Evolutionary conservation across 805 yeast genomes (phyloP).

Genomic region (Torulaspora quercuum): DNA sequence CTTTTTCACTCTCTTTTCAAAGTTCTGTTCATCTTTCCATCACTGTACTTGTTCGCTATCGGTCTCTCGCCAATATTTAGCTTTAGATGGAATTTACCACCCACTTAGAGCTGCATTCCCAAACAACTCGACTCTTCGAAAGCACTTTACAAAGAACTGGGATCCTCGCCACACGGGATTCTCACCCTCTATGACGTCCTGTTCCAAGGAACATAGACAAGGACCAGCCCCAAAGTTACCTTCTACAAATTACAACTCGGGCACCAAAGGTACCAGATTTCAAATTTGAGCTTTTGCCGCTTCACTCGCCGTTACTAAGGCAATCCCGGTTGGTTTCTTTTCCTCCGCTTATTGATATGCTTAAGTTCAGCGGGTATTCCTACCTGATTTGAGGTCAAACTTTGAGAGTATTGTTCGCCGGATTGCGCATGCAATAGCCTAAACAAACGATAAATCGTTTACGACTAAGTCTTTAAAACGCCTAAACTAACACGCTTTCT

Average conservation of each 20-base stretch:
- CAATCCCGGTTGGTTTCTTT: slow-evolving; percentile 46
- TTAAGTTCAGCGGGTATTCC: slow-evolving; percentile 45
- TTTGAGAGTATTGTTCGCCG: slow-evolving; percentile 20
- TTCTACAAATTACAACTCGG: slow-evolving; percentile 42
- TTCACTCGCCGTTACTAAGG: slow-evolving; percentile 45
- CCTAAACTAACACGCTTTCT: not conserved
- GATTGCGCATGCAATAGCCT: slow-evolving; percentile 1
- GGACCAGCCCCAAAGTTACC: slow-evolving; percentile 33
- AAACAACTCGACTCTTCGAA: slow-evolving; percentile 30
- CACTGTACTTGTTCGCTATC: slow-evolving; percentile 47
- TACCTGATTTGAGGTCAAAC: slow-evolving; percentile 41
- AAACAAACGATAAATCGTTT: slow-evolving; percentile 1
- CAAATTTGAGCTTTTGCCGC: slow-evolving; percentile 41
- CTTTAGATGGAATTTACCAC: slow-evolving; percentile 41
- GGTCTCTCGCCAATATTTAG: slow-evolving; percentile 47
- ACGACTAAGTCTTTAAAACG: not conserved
- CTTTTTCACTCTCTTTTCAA: slow-evolving; percentile 45
- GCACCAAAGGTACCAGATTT: slow-evolving; percentile 40
- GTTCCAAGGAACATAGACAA: slow-evolving; percentile 40
- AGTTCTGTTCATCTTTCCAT: slow-evolving; percentile 45
- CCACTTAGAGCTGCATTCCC: slow-evolving; percentile 43
- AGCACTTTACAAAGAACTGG: slow-evolving; percentile 33
- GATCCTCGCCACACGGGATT: slow-evolving; percentile 39
- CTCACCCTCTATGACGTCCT: slow-evolving; percentile 44
- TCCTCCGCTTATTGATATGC: slow-evolving; percentile 46